These are phyloP conservation scores for Gautieria morchelliformis DNA, from an alignment of 768 basidiomycete species.

Conservation along the genomic window DNA sequence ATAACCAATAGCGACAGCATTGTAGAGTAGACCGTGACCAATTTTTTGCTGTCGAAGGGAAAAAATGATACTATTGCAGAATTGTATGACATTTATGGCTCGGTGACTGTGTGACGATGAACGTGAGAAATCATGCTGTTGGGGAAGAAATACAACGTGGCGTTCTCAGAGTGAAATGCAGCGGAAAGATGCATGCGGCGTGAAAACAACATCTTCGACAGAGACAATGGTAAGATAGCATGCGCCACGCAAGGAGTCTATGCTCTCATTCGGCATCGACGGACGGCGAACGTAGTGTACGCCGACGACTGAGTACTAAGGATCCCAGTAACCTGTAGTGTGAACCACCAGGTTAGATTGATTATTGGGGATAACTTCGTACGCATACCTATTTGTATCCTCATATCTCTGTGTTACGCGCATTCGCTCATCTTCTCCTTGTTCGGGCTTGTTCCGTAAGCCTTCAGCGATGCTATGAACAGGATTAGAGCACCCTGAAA, in stretches of 20 bases:
- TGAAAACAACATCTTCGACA: too few relatives aligned
- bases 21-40: too few relatives aligned
- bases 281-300: neutral
- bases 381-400: conserved; percentile 4
- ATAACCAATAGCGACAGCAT: too few relatives aligned
- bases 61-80: too few relatives aligned
- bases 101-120: too few relatives aligned
- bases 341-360: neutral
- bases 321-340: conserved; percentile 6
- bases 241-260: neutral
- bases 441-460: neutral
- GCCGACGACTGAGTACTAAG: conserved; percentile 6
- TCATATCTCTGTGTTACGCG: conserved; percentile 3
- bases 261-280: neutral
- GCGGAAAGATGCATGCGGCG: too few relatives aligned
- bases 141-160: too few relatives aligned
- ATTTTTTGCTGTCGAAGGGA: too few relatives aligned
- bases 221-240: too few relatives aligned
- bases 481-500: neutral
- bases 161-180: too few relatives aligned
- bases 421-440: neutral
- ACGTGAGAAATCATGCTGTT: too few relatives aligned
- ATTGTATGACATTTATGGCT: too few relatives aligned
- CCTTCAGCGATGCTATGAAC: neutral
- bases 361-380: neutral